phyloP scores from a whole-genome alignment of 1,284 basidiomycete genomes.

The Coniferiporia sulphurascens region DNA sequence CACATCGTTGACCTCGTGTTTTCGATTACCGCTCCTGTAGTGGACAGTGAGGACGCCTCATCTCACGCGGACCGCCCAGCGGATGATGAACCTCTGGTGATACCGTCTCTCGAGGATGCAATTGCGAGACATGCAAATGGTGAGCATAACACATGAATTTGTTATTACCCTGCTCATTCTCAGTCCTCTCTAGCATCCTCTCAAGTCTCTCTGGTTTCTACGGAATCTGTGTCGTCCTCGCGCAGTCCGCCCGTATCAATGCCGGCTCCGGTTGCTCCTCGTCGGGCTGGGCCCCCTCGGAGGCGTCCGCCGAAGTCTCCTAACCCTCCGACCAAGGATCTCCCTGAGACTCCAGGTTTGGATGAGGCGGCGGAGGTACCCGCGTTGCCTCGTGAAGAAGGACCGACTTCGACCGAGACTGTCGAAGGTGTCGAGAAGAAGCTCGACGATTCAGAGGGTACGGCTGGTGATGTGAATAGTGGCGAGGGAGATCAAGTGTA shows the following conservation, averaged over 20 bases:
- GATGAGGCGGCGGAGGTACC: constrained; percentile 9
- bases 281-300: constrained; percentile 63
- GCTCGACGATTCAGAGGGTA: constrained; percentile 6
- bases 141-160: neutral
- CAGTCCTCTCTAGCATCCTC: constrained; percentile 16
- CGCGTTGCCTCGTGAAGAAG: neutral
- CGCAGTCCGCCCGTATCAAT: constrained; percentile 47
- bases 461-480: neutral
- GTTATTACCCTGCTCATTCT: neutral
- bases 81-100: too few species aligned
- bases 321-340: constrained; percentile 23
- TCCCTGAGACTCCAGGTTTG: constrained; percentile 26
- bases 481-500: neutral
- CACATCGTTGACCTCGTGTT: neutral
- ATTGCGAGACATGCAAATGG: neutral
- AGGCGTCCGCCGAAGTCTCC: constrained; percentile 51
- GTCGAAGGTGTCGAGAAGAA: constrained; percentile 11
- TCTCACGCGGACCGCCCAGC: too few species aligned
- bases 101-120: too few species aligned
- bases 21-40: neutral
- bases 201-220: constrained; percentile 30
- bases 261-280: constrained; percentile 69
- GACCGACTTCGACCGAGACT: neutral
- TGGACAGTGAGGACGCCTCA: neutral
- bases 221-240: constrained; percentile 31